These are phyloP conservation scores for Erigeron canadensis DNA, from an alignment of 129 eudicot species.

Conservation along the genomic window DNA sequence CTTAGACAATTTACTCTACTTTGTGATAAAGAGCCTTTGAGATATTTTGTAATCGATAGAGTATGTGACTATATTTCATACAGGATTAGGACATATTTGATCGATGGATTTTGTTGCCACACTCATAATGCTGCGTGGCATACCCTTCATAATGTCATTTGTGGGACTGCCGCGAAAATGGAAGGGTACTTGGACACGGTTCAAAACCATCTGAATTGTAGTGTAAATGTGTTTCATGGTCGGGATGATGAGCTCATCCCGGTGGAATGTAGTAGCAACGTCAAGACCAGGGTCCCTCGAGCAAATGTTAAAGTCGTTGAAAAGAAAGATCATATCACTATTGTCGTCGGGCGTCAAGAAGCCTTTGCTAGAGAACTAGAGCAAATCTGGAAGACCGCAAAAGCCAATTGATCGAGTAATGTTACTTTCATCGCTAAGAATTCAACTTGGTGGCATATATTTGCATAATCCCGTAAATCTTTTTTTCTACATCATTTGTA, in stretches of 20 bases:
- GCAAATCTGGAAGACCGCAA: constrained; percentile 61
- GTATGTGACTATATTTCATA: neutral
- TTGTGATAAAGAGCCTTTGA: too few species aligned
- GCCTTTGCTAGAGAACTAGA: constrained; percentile 89
- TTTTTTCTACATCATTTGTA: neutral
- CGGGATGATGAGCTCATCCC: constrained; percentile 82
- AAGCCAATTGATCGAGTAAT: constrained; percentile 5
- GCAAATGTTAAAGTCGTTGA: constrained; percentile 60
- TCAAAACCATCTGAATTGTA: constrained; percentile 45
- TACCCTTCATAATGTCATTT: constrained; percentile 86
- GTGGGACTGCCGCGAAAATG: constrained; percentile 77
- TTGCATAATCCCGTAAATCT: neutral
- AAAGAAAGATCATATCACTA: constrained; percentile 84
- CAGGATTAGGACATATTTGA: constrained; percentile 72
- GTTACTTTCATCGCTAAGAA: neutral
- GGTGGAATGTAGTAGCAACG: constrained; percentile 72
- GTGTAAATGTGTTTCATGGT: constrained; percentile 70
- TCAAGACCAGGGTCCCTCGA: constrained; percentile 65
- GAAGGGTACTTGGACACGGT: constrained; percentile 65
- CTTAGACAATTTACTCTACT: too few species aligned
- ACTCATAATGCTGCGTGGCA: constrained; percentile 99
- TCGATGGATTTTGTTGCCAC: constrained; percentile 84
- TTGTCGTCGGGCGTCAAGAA: constrained; percentile 81
- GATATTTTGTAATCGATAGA: neutral
- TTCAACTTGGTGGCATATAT: neutral